Conservation (phyloP, 2,329 filamentous ascomycete genomes). For the Sclerotiophoma versabilis region DNA sequence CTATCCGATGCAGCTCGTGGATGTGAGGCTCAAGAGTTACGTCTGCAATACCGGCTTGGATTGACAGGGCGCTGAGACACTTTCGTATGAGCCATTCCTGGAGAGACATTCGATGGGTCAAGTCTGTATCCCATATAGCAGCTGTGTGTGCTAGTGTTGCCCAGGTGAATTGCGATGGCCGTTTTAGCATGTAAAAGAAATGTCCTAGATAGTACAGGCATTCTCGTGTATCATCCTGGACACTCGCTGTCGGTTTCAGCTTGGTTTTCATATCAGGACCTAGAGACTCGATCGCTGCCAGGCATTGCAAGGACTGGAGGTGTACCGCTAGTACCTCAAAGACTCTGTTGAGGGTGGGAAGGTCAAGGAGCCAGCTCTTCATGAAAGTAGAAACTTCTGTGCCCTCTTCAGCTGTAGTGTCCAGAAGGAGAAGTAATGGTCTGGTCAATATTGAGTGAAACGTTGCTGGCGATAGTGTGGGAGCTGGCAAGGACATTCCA, state of each 20-base stretch:
- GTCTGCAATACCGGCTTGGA: conserved; percentile 45
- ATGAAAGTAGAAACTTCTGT: conserved; percentile 79
- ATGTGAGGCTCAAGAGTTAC: conserved; percentile 53
- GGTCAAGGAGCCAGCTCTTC: conserved; percentile 78
- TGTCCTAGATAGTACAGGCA: conserved; percentile 80
- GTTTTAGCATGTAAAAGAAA: conserved; percentile 74
- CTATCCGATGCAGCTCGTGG: conserved; percentile 72
- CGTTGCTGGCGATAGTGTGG: conserved; percentile 55
- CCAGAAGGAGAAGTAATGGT: conserved; percentile 81
- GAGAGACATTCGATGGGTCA: conserved; percentile 58
- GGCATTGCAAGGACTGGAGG: conserved; percentile 41
- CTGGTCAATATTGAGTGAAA: conserved; percentile 79
- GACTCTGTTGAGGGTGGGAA: conserved; percentile 60
- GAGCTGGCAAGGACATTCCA: conserved; percentile 37
- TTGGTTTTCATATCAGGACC: conserved; percentile 13
- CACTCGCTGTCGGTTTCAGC: neutral
- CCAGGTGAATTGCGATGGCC: conserved; percentile 74
- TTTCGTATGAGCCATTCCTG: conserved; percentile 73
- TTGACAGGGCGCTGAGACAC: conserved; percentile 69
- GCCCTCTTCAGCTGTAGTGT: conserved; percentile 75
- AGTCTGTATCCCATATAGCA: conserved; percentile 58
- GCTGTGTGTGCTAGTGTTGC: conserved; percentile 70
- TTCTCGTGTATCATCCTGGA: conserved; percentile 73
- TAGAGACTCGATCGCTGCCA: conserved; percentile 29
- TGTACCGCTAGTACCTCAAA: conserved; percentile 47